Conservation (phyloP, 345 rosid genomes). For the Bretschneidera sinensis region DNA sequence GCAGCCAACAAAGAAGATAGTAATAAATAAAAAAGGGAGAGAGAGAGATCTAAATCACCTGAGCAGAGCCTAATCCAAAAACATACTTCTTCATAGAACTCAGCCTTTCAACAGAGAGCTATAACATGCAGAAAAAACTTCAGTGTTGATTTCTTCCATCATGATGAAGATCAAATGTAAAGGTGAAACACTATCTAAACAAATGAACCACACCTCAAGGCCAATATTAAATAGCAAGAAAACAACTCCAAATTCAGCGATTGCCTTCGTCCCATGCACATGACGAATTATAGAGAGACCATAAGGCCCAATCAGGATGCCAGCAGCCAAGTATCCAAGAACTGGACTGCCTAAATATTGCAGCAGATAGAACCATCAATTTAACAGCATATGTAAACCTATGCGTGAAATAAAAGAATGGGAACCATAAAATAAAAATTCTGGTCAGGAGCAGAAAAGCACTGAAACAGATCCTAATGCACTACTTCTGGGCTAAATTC, state of each 20-base stretch:
- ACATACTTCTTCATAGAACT: conserved; percentile 99
- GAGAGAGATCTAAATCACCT: conserved; percentile 49
- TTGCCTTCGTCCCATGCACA: conserved; percentile 96
- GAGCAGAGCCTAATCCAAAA: conserved; percentile 94
- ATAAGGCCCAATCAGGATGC: conserved; percentile 95
- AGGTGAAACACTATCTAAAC: conserved; percentile 11
- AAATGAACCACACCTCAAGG: conserved; percentile 68
- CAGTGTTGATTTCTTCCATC: conserved; percentile 19
- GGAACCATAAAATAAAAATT: conserved; percentile 2
- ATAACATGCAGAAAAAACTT: conserved; percentile 30
- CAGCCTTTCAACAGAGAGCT: conserved; percentile 99
- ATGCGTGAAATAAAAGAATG: neutral
- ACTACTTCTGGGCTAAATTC: neutral
- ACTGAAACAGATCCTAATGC: neutral
- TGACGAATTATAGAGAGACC: conserved; percentile 96
- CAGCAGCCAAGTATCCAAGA: conserved; percentile 99
- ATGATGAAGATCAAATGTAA: conserved; percentile 19
- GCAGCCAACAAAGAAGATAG: no score
- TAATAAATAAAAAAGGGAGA: conserved; percentile 10
- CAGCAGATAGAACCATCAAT: conserved; percentile 31
- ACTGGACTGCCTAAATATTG: conserved; percentile 92
- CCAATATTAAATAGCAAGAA: conserved; percentile 96
- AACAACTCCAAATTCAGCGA: conserved; percentile 99
- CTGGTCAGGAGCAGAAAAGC: conserved; percentile 2
- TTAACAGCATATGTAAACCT: neutral